Base-by-base conservation (phyloP, 177 flowering plant species). In the Vitis hybrid region DNA sequence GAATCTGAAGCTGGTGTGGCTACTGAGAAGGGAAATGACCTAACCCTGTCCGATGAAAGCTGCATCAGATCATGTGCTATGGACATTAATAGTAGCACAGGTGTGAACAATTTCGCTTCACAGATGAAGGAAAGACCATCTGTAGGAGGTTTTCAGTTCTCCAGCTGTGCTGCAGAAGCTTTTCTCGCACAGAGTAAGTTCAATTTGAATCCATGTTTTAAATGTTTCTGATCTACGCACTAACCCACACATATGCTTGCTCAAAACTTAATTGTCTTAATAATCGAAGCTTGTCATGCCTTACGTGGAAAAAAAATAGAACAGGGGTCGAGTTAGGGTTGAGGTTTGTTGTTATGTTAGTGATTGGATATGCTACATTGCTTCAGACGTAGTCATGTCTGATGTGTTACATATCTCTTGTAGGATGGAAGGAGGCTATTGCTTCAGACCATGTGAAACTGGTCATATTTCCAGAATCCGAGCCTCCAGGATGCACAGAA, bases 361-460 rank as follows among this genome's bases (percentile, higher is more conserved):
- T 58, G 48, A 45, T 58, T 58, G 11, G 10, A n/a, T 17, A 32
- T 65, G 0, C 26, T 40, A 5, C 48, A 5, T 40, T 40, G 48
- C 48, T 40, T 40, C 9, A 40, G 48, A 40, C 48, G 48, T 40
- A 40, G 48, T 40, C 13, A 34, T 32, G 52, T 19, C 15, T 50
- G 17, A 62, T 40, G 63, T 52, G 18, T 50, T 62, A 11, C 23
- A 12, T 34, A 49, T 72, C 14, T 59, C 32, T 19, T 78, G 74
- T 77, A 93, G 98, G 98, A 77, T 93, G 98, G 98, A 84, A 90
- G 79, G 92, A 84, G 72, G 94, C 92, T 62, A 81, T 89, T 45
- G 69, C 88, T n/a, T 71, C 79, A 11, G 94, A 91, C 17, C 98
- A 91, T 72, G 90, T 89, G 72, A 77, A 55, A 72, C 69, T 93